A percentile compares a stretch with the other conserved stretches of the same genome.
Conservation (phyloP, 1,139 yeast genomes). For the Saccharomyces hybrid region DNA sequence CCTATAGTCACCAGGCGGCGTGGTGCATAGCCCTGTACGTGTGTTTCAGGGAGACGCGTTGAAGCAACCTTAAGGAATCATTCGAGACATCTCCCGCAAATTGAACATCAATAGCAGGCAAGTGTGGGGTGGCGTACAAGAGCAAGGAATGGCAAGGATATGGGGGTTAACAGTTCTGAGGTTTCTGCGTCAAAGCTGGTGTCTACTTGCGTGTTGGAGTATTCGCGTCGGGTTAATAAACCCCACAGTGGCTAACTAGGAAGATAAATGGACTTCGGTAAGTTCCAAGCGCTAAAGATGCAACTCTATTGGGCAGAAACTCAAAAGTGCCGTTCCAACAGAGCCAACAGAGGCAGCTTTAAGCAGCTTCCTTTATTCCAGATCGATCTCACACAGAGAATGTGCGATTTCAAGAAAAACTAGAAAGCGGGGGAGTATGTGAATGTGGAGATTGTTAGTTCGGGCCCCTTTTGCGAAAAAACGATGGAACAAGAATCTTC, state of each 20-base stretch:
- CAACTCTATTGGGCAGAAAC: background rate
- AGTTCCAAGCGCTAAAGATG: background rate
- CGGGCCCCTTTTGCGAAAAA: background rate
- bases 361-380: background rate
- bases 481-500: background rate
- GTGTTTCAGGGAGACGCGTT: background rate
- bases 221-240: background rate
- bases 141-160: background rate
- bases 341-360: background rate
- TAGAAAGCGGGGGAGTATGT: background rate
- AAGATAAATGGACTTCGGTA: background rate
- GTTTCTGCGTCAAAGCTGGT: background rate
- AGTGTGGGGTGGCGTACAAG: background rate
- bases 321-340: background rate
- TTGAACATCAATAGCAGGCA: background rate
- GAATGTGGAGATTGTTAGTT: background rate
- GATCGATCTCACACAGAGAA: background rate
- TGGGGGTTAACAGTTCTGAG: background rate
- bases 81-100: background rate
- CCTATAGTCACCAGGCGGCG: background rate
- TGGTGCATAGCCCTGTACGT: background rate
- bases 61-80: background rate
- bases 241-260: background rate
- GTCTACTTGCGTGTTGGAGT: background rate
- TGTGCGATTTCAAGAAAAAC: background rate